These are phyloP conservation scores for Fusarium sp. DNA, from an alignment of 2,329 filamentous ascomycete species.

Conservation along the genomic window DNA sequence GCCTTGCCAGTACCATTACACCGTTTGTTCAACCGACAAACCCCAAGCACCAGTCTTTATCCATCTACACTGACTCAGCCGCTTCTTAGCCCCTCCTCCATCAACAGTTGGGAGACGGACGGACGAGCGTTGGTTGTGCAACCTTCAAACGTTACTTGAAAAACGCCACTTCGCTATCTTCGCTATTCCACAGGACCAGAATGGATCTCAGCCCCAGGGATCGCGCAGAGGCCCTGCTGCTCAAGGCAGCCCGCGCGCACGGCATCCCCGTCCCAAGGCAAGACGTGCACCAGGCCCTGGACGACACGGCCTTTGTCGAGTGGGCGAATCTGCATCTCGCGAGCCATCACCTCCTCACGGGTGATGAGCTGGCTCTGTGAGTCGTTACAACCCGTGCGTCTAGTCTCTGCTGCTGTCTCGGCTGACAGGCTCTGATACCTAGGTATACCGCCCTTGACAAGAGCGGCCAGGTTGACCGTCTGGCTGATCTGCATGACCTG, in stretches of 20 bases:
- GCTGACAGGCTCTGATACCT: slow-evolving; percentile 28
- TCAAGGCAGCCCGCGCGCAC: slow-evolving; percentile 49
- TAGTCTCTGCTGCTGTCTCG: background rate
- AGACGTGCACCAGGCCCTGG: slow-evolving; percentile 53
- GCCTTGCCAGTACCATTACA: slow-evolving; percentile 15
- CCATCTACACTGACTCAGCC: background rate
- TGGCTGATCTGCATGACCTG: slow-evolving; percentile 59
- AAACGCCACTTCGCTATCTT: slow-evolving; percentile 52
- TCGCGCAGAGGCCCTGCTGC: slow-evolving; percentile 49
- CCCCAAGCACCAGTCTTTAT: background rate
- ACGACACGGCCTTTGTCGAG: slow-evolving; percentile 53
- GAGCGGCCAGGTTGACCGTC: slow-evolving; percentile 59
- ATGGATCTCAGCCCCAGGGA: slow-evolving; percentile 47
- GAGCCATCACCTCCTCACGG: slow-evolving; percentile 63
- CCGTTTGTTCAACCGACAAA: slow-evolving; percentile 2
- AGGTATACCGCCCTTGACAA: slow-evolving; percentile 64
- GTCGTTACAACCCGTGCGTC: slow-evolving; percentile 35
- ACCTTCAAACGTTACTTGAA: slow-evolving; percentile 38
- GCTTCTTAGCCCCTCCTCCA: background rate
- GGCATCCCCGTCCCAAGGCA: slow-evolving; percentile 50
- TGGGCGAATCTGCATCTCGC: slow-evolving; percentile 63
- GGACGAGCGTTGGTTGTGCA: slow-evolving; percentile 35
- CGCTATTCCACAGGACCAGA: slow-evolving; percentile 48
- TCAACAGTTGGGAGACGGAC: slow-evolving; percentile 1
- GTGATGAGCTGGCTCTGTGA: slow-evolving; percentile 66